These are phyloP conservation scores for Rhodotorula sp. DNA, from an alignment of 1,284 basidiomycete species.

Conservation along the genomic window DNA sequence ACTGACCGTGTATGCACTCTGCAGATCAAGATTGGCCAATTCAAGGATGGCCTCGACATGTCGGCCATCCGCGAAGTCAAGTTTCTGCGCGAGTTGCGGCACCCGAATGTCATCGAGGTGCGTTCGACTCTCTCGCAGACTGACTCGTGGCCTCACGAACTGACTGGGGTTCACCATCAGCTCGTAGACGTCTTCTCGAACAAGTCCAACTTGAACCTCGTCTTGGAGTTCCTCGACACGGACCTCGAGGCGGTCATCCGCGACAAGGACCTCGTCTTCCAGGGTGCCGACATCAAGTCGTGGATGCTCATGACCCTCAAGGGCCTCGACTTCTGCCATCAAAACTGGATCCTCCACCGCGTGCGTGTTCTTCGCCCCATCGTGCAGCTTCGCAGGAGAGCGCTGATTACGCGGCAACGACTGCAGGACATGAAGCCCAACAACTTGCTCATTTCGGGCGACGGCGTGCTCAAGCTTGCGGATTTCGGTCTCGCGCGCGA, in stretches of 20 bases:
- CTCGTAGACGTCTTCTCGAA: constrained; percentile 96
- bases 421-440: constrained; percentile 94
- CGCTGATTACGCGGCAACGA: too few relatives aligned
- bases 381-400: not conserved
- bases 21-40: constrained; percentile 85
- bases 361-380: constrained; percentile 55
- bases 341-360: constrained; percentile 89
- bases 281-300: constrained; percentile 94
- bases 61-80: constrained; percentile 98
- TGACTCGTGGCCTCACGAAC: not conserved
- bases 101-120: constrained; percentile 94
- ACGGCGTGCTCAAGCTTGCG: constrained; percentile 92
- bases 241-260: constrained; percentile 97
- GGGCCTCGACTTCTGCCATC: constrained; percentile 94
- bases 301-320: constrained; percentile 99
- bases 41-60: constrained; percentile 98
- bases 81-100: constrained; percentile 88
- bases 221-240: constrained; percentile 95
- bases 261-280: constrained; percentile 84
- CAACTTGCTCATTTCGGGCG: constrained; percentile 89
- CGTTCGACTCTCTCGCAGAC: not conserved
- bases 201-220: constrained; percentile 94
- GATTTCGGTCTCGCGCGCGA: constrained; percentile 99
- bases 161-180: constrained; percentile 53
- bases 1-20: not conserved